phyloP scores from a whole-genome alignment of 371 early-diverging fungal species.

The Blakeslea trispora region DNA sequence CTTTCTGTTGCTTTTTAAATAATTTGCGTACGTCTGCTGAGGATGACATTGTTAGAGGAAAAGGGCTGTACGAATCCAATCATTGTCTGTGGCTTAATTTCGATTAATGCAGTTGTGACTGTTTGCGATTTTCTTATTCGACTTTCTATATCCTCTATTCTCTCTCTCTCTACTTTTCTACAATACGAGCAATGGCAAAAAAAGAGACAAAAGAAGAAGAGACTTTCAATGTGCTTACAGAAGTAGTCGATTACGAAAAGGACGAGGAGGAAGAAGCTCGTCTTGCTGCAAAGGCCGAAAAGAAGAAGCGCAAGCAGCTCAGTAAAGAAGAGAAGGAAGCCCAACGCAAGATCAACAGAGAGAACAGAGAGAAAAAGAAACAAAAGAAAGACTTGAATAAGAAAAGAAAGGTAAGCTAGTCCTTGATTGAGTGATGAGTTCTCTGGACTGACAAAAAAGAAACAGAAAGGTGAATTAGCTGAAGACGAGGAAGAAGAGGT shows the following conservation, averaged over 20 bases:
- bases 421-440: no score
- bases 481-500: conserved; percentile 33
- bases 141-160: conserved; percentile 8
- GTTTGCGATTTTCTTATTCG: no score
- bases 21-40: conserved; percentile 41
- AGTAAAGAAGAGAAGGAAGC: conserved; percentile 43
- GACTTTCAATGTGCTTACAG: conserved; percentile 27
- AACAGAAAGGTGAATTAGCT: conserved; percentile 41
- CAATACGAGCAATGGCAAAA: conserved; percentile 17
- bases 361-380: conserved; percentile 48
- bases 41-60: conserved; percentile 28
- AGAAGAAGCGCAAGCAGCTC: conserved; percentile 23
- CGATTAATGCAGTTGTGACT: conserved; percentile 8
- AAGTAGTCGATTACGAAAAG: conserved; percentile 14
- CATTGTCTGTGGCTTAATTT: background rate
- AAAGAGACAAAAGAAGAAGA: conserved; percentile 14
- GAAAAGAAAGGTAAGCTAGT: conserved; percentile 43
- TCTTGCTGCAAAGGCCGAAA: conserved; percentile 20
- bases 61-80: background rate
- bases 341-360: conserved; percentile 42
- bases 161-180: background rate
- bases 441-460: no score
- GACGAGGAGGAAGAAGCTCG: conserved; percentile 19
- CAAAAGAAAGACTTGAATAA: conserved; percentile 43
- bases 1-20: conserved; percentile 43